These are phyloP conservation scores for Immersiporthe knoxdaviesiana DNA, from an alignment of 2,329 filamentous ascomycete genomes.

Conservation along the genomic window DNA sequence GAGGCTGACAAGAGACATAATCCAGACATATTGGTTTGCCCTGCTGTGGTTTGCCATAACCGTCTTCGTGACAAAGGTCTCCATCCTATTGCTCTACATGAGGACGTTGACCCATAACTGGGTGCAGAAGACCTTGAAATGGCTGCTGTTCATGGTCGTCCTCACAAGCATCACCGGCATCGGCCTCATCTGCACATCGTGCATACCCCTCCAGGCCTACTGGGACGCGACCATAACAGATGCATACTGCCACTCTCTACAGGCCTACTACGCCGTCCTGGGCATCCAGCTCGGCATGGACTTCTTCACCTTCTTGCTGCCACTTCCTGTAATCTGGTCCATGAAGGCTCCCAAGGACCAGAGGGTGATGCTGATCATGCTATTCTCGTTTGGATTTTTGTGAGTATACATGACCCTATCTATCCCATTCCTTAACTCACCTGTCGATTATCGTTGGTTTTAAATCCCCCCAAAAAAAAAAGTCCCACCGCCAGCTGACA, in stretches of 20 bases:
- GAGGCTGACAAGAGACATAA: slow-evolving; percentile 1
- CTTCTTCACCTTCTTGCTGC: slow-evolving; percentile 35
- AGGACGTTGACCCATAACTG: slow-evolving; percentile 34
- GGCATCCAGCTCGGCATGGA: slow-evolving; percentile 35
- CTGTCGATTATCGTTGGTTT: too few relatives aligned
- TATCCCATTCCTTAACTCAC: too few relatives aligned
- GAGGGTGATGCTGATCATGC: slow-evolving; percentile 33
- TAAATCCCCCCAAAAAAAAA: too few relatives aligned
- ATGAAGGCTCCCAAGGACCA: slow-evolving; percentile 32
- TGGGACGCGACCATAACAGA: slow-evolving; percentile 27
- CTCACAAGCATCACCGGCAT: slow-evolving; percentile 30
- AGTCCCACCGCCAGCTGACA: slow-evolving; percentile 15
- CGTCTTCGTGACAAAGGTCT: slow-evolving; percentile 34
- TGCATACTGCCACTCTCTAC: slow-evolving; percentile 22
- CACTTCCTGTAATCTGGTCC: slow-evolving; percentile 34
- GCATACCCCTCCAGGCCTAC: slow-evolving; percentile 32
- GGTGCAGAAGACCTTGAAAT: slow-evolving; percentile 32
- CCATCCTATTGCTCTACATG: slow-evolving; percentile 35
- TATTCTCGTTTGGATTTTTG: slow-evolving; percentile 37
- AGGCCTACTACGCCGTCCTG: slow-evolving; percentile 31
- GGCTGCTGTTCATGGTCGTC: slow-evolving; percentile 29
- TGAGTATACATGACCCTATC: slow-evolving; percentile 22
- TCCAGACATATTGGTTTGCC: slow-evolving; percentile 30
- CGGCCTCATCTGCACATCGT: slow-evolving; percentile 31
- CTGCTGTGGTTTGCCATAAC: slow-evolving; percentile 33